These are phyloP conservation scores for Phytopythium delawarense DNA, from an alignment of 352 stramenopile genomes.

Conservation along the genomic window DNA sequence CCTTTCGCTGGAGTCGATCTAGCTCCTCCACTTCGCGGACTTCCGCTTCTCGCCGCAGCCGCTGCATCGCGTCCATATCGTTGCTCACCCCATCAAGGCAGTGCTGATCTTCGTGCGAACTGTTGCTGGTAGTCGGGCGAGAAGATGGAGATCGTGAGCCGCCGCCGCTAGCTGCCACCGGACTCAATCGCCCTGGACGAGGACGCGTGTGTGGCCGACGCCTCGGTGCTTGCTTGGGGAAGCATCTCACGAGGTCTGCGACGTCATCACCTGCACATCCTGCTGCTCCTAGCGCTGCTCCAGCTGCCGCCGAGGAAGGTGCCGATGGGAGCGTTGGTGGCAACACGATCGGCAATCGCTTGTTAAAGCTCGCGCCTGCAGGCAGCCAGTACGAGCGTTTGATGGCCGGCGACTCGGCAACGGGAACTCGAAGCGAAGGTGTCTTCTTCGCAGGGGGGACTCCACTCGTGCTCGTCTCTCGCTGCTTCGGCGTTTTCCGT, in stretches of 20 bases:
- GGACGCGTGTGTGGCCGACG: conserved; percentile 3
- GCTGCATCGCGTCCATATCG: background rate
- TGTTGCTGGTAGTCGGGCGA: background rate
- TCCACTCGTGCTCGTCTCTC: background rate
- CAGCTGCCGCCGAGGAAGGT: background rate
- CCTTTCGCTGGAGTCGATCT: background rate
- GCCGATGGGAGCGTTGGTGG: conserved; percentile 1
- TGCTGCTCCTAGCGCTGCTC: background rate
- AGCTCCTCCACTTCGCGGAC: background rate
- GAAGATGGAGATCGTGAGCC: background rate
- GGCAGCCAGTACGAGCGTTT: conserved; percentile 78
- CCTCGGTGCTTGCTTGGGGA: conserved; percentile 1
- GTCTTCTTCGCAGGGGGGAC: background rate
- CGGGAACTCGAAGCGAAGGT: background rate
- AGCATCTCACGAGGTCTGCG: background rate
- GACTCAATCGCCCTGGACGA: conserved; percentile 5
- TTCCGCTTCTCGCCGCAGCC: background rate
- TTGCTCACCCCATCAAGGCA: background rate
- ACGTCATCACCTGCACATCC: conserved; percentile 2
- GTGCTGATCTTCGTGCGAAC: background rate
- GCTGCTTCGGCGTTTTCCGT: background rate
- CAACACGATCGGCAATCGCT: conserved; percentile 34
- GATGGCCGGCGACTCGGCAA: conserved; percentile 15
- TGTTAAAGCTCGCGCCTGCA: conserved; percentile 39
- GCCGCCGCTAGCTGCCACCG: background rate